phyloP scores from a whole-genome alignment of 139 green algal genomes.

The Gonium pectorale region DNA sequence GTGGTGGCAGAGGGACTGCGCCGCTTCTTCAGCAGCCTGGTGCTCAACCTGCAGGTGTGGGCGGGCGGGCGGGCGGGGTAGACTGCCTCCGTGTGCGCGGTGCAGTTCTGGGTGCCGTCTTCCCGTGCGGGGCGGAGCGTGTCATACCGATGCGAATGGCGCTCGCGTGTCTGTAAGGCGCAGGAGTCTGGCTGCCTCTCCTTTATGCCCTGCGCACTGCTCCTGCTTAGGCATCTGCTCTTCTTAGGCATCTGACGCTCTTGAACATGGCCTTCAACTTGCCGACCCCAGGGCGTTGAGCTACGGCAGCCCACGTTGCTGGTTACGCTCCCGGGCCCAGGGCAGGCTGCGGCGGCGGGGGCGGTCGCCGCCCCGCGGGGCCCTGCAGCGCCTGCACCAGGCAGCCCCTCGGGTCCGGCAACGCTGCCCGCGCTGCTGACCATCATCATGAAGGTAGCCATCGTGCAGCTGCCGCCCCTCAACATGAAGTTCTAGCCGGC shows the following conservation, averaged over 20 bases:
- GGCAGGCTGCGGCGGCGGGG: not conserved
- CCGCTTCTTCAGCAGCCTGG: slow-evolving; percentile 48
- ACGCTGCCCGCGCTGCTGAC: slow-evolving; percentile 29
- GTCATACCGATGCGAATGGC: too few relatives aligned
- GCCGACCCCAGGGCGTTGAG: slow-evolving; percentile 53
- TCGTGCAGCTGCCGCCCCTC: slow-evolving; percentile 46
- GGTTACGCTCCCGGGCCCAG: slow-evolving; percentile 16
- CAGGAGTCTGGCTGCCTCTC: too few relatives aligned
- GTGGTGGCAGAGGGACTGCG: slow-evolving; percentile 33
- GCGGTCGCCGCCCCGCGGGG: not conserved
- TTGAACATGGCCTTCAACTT: too few relatives aligned
- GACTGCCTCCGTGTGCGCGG: not conserved
- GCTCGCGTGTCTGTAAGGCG: too few relatives aligned
- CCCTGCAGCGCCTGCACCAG: not conserved
- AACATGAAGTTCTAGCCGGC: slow-evolving; percentile 63
- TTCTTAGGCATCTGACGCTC: too few relatives aligned
- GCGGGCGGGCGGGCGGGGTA: not conserved
- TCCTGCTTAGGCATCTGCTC: too few relatives aligned
- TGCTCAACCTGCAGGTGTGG: slow-evolving; percentile 46
- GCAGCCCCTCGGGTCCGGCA: not conserved
- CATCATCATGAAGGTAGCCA: slow-evolving; percentile 45
- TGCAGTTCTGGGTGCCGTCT: too few relatives aligned
- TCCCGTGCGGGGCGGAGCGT: too few relatives aligned
- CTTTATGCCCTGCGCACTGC: too few relatives aligned
- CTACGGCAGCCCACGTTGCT: slow-evolving; percentile 33